Conservation (phyloP, 371 early-diverging fungal genomes). For the Cokeromyces recurvatus region DNA sequence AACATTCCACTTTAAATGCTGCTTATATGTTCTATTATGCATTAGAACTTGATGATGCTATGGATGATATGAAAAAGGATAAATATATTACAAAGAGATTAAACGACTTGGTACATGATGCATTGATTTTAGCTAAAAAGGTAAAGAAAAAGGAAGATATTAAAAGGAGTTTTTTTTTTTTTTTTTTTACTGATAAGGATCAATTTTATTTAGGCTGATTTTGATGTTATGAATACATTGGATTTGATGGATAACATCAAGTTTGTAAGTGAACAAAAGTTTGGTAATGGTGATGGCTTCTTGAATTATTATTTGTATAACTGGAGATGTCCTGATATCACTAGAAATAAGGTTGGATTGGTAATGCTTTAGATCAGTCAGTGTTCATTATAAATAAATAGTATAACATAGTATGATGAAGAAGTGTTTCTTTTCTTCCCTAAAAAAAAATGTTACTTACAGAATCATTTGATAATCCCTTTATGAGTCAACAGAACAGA, state of each 20-base stretch:
- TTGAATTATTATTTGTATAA: conserved; percentile 96
- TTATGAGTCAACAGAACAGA: too few relatives aligned
- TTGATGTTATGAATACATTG: conserved; percentile 93
- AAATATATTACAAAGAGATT: conserved; percentile 53
- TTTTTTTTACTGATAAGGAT: too few relatives aligned
- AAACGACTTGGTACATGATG: conserved; percentile 62
- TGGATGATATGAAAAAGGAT: conserved; percentile 27
- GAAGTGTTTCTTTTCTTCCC: too few relatives aligned
- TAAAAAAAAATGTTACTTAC: too few relatives aligned
- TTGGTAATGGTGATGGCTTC: conserved; percentile 90
- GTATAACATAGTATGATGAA: too few relatives aligned
- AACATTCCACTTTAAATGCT: conserved; percentile 76
- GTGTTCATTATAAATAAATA: too few relatives aligned
- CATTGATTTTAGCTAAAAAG: conserved; percentile 73
- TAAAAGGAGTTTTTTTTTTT: too few relatives aligned
- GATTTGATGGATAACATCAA: conserved; percentile 79
- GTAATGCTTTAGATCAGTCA: conserved; percentile 87
- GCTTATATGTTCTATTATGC: conserved; percentile 95
- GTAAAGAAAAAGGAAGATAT: too few relatives aligned
- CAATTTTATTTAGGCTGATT: conserved; percentile 35
- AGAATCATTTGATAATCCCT: too few relatives aligned
- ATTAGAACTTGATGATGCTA: conserved; percentile 32
- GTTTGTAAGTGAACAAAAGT: conserved; percentile 79
- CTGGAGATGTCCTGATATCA: conserved; percentile 74
- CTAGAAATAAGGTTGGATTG: conserved; percentile 71